These are phyloP conservation scores for Trametes polyzona DNA, from an alignment of 1,284 basidiomycete genomes.

Conservation along the genomic window DNA sequence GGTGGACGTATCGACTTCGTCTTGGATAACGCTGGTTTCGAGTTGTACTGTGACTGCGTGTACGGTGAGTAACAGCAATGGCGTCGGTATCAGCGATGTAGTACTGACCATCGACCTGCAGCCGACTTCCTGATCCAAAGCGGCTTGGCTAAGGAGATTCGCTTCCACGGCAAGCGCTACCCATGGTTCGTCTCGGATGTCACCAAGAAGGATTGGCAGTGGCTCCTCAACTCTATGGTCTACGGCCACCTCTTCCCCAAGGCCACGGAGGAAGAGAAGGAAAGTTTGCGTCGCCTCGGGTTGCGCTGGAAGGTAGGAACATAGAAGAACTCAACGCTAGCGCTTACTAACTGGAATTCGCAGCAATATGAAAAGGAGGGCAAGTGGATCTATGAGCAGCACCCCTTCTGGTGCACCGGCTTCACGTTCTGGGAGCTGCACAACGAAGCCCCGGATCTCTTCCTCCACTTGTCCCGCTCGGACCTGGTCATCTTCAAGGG, in stretches of 20 bases:
- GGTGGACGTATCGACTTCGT: constrained; percentile 89
- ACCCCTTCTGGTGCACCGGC: constrained; percentile 97
- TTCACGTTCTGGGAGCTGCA: constrained; percentile 95
- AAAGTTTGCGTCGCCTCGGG: constrained; percentile 83
- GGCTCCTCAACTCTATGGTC: constrained; percentile 87
- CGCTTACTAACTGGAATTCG: neutral
- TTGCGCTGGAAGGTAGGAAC: constrained; percentile 83
- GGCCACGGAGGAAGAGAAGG: constrained; percentile 78
- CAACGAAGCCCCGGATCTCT: constrained; percentile 90
- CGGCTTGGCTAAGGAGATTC: constrained; percentile 84
- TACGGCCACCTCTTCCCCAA: constrained; percentile 90
- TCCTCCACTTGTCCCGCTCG: constrained; percentile 88
- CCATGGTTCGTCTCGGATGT: constrained; percentile 98
- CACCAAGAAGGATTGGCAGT: constrained; percentile 95
- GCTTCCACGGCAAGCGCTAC: constrained; percentile 92
- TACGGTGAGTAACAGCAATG: constrained; percentile 64
- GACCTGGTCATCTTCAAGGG: constrained; percentile 98
- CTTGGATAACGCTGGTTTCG: constrained; percentile 90
- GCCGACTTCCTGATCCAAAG: constrained; percentile 92
- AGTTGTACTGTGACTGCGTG: constrained; percentile 95
- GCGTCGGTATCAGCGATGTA: too few relatives aligned
- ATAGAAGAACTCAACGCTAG: neutral
- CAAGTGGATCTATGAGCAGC: constrained; percentile 95
- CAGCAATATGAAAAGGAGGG: constrained; percentile 93
- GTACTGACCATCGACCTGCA: constrained; percentile 32